Base-by-base conservation (phyloP, 257 asterid genomes). In the Solanum infundibuliforme region DNA sequence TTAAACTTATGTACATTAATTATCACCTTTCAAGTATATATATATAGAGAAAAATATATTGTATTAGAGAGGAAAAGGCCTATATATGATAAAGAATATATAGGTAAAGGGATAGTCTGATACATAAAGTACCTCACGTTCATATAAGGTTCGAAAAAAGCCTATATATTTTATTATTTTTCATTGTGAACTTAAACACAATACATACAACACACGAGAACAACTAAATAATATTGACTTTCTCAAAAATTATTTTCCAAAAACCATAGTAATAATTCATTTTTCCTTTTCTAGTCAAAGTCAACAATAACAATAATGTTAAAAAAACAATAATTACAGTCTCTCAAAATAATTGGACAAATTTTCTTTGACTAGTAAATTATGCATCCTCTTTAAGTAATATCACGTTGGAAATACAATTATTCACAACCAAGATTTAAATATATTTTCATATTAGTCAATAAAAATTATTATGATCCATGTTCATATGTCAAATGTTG, bases 121-220 rank as follows among this genome's bases (percentile, higher is more conserved):
- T 18, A 55, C 4, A 55, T 23, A 58, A 21, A 58, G 10, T 58
- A 58, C 2, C 0, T 8, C 12, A 0, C 2, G 3, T 58, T 58
- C 1, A 58, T 3, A 23, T 0, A 52, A 16, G n/a, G 5, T 58
- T 58, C 12, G 0, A 0, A 58, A 23, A 58, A 21, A 0, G n/a
- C 10, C 23, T 7, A 55, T 55, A 55, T 55, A 55, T 11, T 52
- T 55, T 55, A 55, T 60, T 60, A 60, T 60, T 60, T 60, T 60
- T 60, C 27, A 60, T 60, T 21, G 27, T 60, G 68, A 60, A 60
- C 12, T 21, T 60, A 65, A 11, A n/a, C 29, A 60, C 29, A 21
- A 60, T 60, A n/a, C 9, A 18, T 52, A 18, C 62, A 52, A 52
- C n/a, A 52, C 62, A 52, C 9, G 9, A 6, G 8, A 16, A 52